phyloP scores from a whole-genome alignment of 1,284 basidiomycete genomes.

The Vanrija sp. region DNA sequence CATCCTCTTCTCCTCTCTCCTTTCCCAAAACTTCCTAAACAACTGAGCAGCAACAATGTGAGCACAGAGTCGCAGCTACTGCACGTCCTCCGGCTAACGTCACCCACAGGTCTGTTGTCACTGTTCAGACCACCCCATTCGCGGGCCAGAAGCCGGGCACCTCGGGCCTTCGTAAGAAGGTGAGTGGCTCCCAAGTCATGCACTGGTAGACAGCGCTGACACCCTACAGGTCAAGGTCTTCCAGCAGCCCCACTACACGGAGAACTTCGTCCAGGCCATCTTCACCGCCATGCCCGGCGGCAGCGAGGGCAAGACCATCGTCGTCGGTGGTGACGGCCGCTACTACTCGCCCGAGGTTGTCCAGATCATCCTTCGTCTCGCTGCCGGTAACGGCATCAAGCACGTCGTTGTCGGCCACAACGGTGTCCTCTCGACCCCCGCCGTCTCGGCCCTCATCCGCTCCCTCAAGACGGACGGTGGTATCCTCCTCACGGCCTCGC shows the following conservation, averaged over 20 bases:
- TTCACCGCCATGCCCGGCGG: constrained; percentile 83
- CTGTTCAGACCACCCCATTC: constrained; percentile 41
- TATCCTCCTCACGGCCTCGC: constrained; percentile 94
- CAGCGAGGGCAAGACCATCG: constrained; percentile 67
- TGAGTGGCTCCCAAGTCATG: constrained; percentile 60
- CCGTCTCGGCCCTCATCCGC: constrained; percentile 91
- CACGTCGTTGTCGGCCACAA: constrained; percentile 88
- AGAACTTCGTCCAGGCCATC: constrained; percentile 96
- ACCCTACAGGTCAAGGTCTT: constrained; percentile 21
- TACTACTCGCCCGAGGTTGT: constrained; percentile 84
- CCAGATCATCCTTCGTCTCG: constrained; percentile 86
- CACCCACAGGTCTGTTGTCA: constrained; percentile 28
- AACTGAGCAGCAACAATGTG: constrained; percentile 2
- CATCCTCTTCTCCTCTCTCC: not conserved
- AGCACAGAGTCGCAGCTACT: not conserved
- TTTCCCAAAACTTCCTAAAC: not conserved
- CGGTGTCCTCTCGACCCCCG: constrained; percentile 91
- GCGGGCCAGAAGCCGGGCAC: constrained; percentile 86
- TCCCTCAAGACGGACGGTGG: constrained; percentile 95
- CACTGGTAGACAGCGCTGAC: not conserved
- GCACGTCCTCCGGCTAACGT: constrained; percentile 1
- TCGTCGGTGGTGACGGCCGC: constrained; percentile 95
- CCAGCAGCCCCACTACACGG: constrained; percentile 80
- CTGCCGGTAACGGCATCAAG: constrained; percentile 82
- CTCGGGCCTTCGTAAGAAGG: constrained; percentile 90